Base-by-base conservation (phyloP, 1,139 yeast species). In the Blastobotrys capitulatus region DNA sequence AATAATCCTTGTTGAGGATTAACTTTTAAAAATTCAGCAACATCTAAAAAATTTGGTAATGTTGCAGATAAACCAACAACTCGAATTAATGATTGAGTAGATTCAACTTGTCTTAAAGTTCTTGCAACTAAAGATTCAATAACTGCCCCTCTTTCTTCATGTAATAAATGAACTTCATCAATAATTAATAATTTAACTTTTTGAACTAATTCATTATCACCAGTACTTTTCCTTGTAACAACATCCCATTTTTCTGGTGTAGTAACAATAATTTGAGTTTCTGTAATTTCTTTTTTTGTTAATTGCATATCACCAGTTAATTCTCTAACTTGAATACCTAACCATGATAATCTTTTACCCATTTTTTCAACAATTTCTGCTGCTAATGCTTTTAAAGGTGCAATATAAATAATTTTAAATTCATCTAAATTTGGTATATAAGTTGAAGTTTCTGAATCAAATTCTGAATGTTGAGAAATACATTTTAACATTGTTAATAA, bases 211-310 rank as follows among this genome's bases (percentile, higher is more conserved):
- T 90, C 96, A 46, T 82, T 83, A 62, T 89, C 97, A 50, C 97
- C 92, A 47, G 74, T 76, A 64, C 78, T 85, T 62, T 92, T 92
- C 64, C 98, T 78, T 0, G 98, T 92, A 1, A 92, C 97, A 10
- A 92, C 97, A 72, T 92, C 99, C 99, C 99, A 92, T 68, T 92
- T 92, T 66, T 92, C 98, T 0, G 98, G 98, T 0, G 98, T 92
- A 0, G 97, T 92, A 7, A 92, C 97, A 58, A 92, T 86, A 39
- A 92, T 77, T 65, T 92, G 98, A 1, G 97, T 92, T 1, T 79
- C 78, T 61, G 82, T 68, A 36, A 92, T 88, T 65, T 92, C 97
- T 13, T 82, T 78, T 58, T 83, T 80, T 0, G 96, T 86, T 47
- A 94, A 70, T 62, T 92, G 97, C 95, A 94, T 92, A 69, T 92